These are phyloP conservation scores for Meira miltonrushii DNA, from an alignment of 1,284 basidiomycete species.

Conservation along the genomic window DNA sequence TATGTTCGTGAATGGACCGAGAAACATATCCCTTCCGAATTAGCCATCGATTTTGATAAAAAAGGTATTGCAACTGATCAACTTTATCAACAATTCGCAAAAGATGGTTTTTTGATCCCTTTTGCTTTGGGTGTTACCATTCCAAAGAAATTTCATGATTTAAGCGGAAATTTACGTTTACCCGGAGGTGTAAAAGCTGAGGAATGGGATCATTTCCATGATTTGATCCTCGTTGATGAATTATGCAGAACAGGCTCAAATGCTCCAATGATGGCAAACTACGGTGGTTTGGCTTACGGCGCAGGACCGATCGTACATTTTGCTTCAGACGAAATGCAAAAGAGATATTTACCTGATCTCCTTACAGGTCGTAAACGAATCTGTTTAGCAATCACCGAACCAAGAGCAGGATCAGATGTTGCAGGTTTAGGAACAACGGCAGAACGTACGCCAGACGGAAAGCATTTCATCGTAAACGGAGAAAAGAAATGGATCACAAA, in stretches of 20 bases:
- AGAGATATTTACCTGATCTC: slow-evolving; percentile 32
- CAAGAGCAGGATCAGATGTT: slow-evolving; percentile 51
- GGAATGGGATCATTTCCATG: slow-evolving; percentile 44
- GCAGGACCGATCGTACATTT: slow-evolving; percentile 39
- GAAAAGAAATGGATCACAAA: slow-evolving; percentile 52
- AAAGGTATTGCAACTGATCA: slow-evolving; percentile 16
- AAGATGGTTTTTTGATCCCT: slow-evolving; percentile 36
- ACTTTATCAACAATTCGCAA: slow-evolving; percentile 30
- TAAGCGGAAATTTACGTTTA: slow-evolving; percentile 24
- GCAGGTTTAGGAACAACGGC: slow-evolving; percentile 48
- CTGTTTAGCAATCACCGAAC: slow-evolving; percentile 46
- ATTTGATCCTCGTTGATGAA: slow-evolving; percentile 42
- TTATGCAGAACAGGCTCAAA: slow-evolving; percentile 28
- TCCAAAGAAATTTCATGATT: slow-evolving; percentile 26
- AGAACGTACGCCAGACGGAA: slow-evolving; percentile 43
- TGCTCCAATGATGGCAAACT: slow-evolving; percentile 23
- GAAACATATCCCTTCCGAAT: not conserved
- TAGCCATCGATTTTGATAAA: slow-evolving; percentile 10
- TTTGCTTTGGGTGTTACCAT: slow-evolving; percentile 24
- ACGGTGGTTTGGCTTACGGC: slow-evolving; percentile 25
- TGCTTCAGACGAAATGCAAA: slow-evolving; percentile 30
- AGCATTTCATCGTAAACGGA: slow-evolving; percentile 53
- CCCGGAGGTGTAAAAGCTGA: slow-evolving; percentile 29
- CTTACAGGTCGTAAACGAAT: slow-evolving; percentile 34
- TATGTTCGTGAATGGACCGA: slow-evolving; percentile 10